Evolutionary conservation across 306 rosid species (phyloP), one percentile per base, ranked within the genome.

Genomic region (Senna tora): DNA sequence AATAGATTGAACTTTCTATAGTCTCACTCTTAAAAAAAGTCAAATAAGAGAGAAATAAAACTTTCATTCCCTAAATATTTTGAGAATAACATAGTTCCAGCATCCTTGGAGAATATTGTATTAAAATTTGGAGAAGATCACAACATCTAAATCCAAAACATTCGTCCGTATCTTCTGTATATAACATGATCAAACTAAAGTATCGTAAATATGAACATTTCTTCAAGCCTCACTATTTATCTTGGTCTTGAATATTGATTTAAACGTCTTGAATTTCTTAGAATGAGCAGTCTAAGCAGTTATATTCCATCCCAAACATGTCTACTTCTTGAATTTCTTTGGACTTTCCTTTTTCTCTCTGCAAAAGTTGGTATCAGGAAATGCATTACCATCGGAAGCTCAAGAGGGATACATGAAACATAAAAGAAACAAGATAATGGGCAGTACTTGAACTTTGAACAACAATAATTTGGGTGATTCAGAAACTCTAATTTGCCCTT

Each of bases 281-380:
- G 75, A 62, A 49, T 45, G 69, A 59, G 9, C 67, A 20, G 25
- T 46, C 28, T 45, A 65, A 59, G 9, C 67, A 20, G 25, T 46
- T 36, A 32, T 62, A 33, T 42, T 75, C 74, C 73, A 54, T 50
- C 38, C 38, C 22, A 55, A 69, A 54, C 56, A 41, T 6, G 52
- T 56, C 69, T 51, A 75, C 17, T 65, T 74, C 74, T 49, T 64
- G 11, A 38, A 28, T 55, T 66, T 88, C 65, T 63, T 71, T 6
- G 49, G 14, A 51, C 75, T 61, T 74, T 68, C 56, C 70, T 66
- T 84, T 59, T 57, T 69, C 57, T 50, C 73, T 21, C 94, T 82
- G 87, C 69, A 75, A 60, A 74, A 69, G 66, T 41, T 55, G 19
- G 43, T 42, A 75, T 22, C 76, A 81, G 50, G 43, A 75, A 65